Base-by-base conservation (phyloP, 352 stramenopile species). In the Aphanomyces astaci region DNA sequence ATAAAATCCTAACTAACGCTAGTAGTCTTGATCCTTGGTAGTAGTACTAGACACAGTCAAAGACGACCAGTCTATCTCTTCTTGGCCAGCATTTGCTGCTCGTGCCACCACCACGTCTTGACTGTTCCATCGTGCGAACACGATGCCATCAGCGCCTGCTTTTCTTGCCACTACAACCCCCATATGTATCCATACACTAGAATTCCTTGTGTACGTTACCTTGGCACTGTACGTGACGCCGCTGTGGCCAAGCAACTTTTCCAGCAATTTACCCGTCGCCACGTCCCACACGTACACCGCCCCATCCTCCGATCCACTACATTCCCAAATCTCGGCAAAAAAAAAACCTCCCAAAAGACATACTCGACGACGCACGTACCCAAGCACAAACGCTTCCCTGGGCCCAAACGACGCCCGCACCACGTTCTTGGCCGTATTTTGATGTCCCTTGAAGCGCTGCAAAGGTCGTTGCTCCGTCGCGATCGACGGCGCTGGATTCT, bases 371-470 rank as follows among this genome's bases (percentile, higher is more conserved):
- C 36, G 36, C 7, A 15, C 0, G 24, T 60, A 68, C 62, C 62
- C 84, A 22, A 96, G 70, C n/a, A 94, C 84, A 62, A 96, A 93
- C 40, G 84, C 84, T 62, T 96, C 86, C 9, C 84, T 79, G 1
- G 87, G 87, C 9, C 87, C 84, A 74, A 96, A 96, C 43, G 85
- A 80, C 22, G 86, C 85, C 3, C 87, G 86, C 17, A 94, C 84
- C 25, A 94, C 79, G 69, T 96, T 96, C 76, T 94, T 94, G 36
- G 87, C 87, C 9, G 83, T 96, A 64, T 94, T 96, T 71, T 94
- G 86, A 57, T 96, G 87, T 28, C 87, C 87, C 72, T 94, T 93
- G 73, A 96, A 96, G 49, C 86, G 85, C 73, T 92, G 86, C 7
- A 94, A 71, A 0, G 87, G 86, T 28, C 81, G 80, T 66, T 89